Evolutionary conservation across 768 basidiomycete species (phyloP).

Genomic region (Strobilomyces echinocephalus): DNA sequence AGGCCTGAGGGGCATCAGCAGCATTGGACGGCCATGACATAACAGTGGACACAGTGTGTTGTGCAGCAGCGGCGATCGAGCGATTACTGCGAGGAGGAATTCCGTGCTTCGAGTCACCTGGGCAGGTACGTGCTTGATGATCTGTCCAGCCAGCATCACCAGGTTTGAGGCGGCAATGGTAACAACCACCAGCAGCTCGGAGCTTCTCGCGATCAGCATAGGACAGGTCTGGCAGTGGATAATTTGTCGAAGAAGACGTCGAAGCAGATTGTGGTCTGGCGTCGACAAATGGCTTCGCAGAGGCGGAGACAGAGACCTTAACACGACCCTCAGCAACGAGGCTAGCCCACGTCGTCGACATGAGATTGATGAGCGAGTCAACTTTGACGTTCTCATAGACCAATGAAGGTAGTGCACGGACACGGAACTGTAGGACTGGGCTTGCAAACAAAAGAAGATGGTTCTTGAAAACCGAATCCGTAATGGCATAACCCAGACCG

Average conservation of each 20-base stretch:
- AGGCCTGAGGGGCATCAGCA: too few species aligned
- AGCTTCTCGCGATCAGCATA: not conserved
- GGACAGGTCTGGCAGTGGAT: not conserved
- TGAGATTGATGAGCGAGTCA: not conserved
- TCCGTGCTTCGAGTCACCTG: not conserved
- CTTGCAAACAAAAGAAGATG: not conserved
- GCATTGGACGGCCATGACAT: not conserved
- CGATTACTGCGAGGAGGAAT: not conserved
- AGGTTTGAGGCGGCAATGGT: not conserved
- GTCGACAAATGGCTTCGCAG: too few species aligned
- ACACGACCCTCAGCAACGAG: not conserved
- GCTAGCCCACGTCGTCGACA: not conserved
- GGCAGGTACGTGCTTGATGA: not conserved
- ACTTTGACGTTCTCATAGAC: not conserved
- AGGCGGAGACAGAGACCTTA: not conserved
- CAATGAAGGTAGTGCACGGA: not conserved
- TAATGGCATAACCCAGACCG: not conserved
- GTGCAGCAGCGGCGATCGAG: not conserved
- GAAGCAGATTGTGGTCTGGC: not conserved
- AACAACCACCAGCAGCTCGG: not conserved
- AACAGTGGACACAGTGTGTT: not conserved
- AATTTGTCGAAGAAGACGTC: not conserved
- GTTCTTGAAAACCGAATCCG: not conserved
- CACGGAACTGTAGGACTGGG: not conserved
- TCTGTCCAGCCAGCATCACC: not conserved